These are phyloP conservation scores for Sphaerulina populicola DNA, from an alignment of 2,329 filamentous ascomycete species.

Conservation along the genomic window DNA sequence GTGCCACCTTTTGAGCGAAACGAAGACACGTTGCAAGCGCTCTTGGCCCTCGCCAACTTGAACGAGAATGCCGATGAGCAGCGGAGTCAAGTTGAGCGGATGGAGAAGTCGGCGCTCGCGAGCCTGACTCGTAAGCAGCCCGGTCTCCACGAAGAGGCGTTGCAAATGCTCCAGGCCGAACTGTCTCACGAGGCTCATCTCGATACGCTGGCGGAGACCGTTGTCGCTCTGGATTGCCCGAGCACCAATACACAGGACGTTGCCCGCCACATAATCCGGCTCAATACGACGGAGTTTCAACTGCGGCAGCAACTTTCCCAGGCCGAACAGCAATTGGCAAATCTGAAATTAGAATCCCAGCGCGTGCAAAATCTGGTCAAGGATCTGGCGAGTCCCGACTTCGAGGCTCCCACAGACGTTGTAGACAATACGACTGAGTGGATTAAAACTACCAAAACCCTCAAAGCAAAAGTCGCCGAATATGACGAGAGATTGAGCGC, in stretches of 20 bases:
- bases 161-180: constrained; percentile 16
- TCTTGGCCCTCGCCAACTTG: constrained; percentile 63
- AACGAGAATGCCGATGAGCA: constrained; percentile 76
- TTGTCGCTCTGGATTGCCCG: constrained; percentile 33
- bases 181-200: constrained; percentile 28
- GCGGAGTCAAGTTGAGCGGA: constrained; percentile 47
- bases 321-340: constrained; percentile 20
- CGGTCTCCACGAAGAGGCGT: constrained; percentile 16
- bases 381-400: constrained; percentile 25
- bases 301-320: constrained; percentile 25
- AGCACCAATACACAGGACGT: constrained; percentile 22
- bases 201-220: constrained; percentile 33
- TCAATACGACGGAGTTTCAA: constrained; percentile 23
- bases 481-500: constrained; percentile 38
- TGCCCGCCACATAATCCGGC: constrained; percentile 12
- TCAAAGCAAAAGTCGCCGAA: constrained; percentile 59
- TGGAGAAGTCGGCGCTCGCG: constrained; percentile 53
- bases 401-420: constrained; percentile 47
- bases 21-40: constrained; percentile 65
- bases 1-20: constrained; percentile 78
- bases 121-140: constrained; percentile 37
- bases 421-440: constrained; percentile 65
- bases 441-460: constrained; percentile 50
- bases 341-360: constrained; percentile 23
- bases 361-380: constrained; percentile 20